These are phyloP conservation scores for Pyricularia grisea DNA, from an alignment of 2,329 filamentous ascomycete species.

Conservation along the genomic window DNA sequence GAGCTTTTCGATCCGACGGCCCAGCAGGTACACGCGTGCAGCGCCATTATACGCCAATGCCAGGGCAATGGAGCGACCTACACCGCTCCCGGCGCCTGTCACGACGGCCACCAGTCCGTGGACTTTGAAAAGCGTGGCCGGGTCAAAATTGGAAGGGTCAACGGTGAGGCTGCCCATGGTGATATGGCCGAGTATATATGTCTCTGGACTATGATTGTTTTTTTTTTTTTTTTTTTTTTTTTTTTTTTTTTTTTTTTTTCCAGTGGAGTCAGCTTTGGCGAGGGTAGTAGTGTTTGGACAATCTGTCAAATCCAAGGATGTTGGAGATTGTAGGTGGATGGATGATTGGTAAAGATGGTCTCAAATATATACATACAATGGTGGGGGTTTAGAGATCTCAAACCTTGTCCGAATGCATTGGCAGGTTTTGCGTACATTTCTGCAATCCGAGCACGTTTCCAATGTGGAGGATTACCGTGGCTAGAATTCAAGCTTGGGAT, in stretches of 20 bases:
- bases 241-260: too few relatives aligned
- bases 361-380: too few relatives aligned
- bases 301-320: too few relatives aligned
- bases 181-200: too few relatives aligned
- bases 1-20: conserved; percentile 30
- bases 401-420: neutral
- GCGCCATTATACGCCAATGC: conserved; percentile 41
- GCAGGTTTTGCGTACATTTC: neutral
- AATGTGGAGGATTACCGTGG: neutral
- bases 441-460: neutral
- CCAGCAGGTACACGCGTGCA: conserved; percentile 41
- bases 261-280: too few relatives aligned
- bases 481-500: neutral
- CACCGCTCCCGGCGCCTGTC: conserved; percentile 9
- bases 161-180: too few relatives aligned
- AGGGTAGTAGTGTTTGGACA: too few relatives aligned
- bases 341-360: too few relatives aligned
- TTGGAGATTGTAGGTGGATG: too few relatives aligned
- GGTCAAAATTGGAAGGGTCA: neutral
- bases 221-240: too few relatives aligned
- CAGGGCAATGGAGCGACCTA: conserved; percentile 25
- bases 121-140: conserved; percentile 7
- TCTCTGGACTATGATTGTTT: too few relatives aligned
- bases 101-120: conserved; percentile 8
- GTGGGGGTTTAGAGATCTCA: neutral